Percentiles rank a stretch among this genome's conserved stretches.
Conservation (phyloP, 306 rosid species). For the Prunus persica region Prunus_persica_NCBIv2 NC_034009.1:31380501-31381000, state of each 20-base stretch:
- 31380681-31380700: neutral
- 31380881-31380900: slow-evolving; percentile 70
- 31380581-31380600: slow-evolving; percentile 2
- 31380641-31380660: neutral
- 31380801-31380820: slow-evolving; percentile 81
- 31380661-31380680: neutral
- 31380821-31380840: slow-evolving; percentile 64
- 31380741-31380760: slow-evolving; percentile 91
- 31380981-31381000: slow-evolving; percentile 74
- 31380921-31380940: slow-evolving; percentile 71
- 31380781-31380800: slow-evolving; percentile 91
- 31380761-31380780: slow-evolving; percentile 83
- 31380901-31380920: slow-evolving; percentile 94
- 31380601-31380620: neutral
- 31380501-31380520: neutral
- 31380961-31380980: slow-evolving; percentile 96
- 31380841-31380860: slow-evolving; percentile 90
- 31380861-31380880: slow-evolving; percentile 53
- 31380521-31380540: no score
- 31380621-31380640: neutral
- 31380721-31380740: slow-evolving; percentile 95
- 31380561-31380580: neutral
- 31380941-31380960: slow-evolving; percentile 88
- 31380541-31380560: no score
- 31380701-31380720: slow-evolving; percentile 60